Percentiles rank a stretch among this genome's conserved stretches.
Conservation (phyloP, 2,329 filamentous ascomycete genomes). For the Neospermospora avenae region DNA sequence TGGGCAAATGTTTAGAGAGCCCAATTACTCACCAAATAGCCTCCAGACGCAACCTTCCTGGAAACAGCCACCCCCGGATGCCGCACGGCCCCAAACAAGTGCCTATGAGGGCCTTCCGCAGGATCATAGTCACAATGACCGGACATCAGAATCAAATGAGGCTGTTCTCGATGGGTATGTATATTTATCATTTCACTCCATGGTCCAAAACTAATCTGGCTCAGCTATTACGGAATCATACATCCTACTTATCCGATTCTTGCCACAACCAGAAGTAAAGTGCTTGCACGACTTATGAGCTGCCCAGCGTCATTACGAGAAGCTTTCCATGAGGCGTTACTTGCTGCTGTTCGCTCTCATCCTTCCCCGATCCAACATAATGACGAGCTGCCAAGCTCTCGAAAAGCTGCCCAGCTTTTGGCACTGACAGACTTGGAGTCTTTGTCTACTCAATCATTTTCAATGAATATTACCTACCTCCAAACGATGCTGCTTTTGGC, state of each 20-base stretch:
- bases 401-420: slow-evolving; percentile 42
- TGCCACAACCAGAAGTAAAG: slow-evolving; percentile 51
- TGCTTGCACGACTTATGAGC: slow-evolving; percentile 53
- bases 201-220: slow-evolving; percentile 22
- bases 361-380: slow-evolving; percentile 35
- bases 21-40: slow-evolving; percentile 33
- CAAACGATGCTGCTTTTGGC: slow-evolving; percentile 65
- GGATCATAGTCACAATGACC: slow-evolving; percentile 27
- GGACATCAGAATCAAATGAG: slow-evolving; percentile 44
- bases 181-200: background rate
- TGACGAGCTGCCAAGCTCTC: slow-evolving; percentile 37
- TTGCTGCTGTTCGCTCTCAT: slow-evolving; percentile 55
- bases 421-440: slow-evolving; percentile 44
- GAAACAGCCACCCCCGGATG: slow-evolving; percentile 33
- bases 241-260: slow-evolving; percentile 67
- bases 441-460: slow-evolving; percentile 38
- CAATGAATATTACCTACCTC: slow-evolving; percentile 53
- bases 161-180: slow-evolving; percentile 40
- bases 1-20: slow-evolving; percentile 25
- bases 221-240: slow-evolving; percentile 60
- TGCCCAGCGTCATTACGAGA: slow-evolving; percentile 56
- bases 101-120: slow-evolving; percentile 29
- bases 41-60: slow-evolving; percentile 32
- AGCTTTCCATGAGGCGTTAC: slow-evolving; percentile 63
- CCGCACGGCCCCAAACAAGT: slow-evolving; percentile 25